Conservation (phyloP, 2,329 filamentous ascomycete species). For the Microascus cirrosus region DNA sequence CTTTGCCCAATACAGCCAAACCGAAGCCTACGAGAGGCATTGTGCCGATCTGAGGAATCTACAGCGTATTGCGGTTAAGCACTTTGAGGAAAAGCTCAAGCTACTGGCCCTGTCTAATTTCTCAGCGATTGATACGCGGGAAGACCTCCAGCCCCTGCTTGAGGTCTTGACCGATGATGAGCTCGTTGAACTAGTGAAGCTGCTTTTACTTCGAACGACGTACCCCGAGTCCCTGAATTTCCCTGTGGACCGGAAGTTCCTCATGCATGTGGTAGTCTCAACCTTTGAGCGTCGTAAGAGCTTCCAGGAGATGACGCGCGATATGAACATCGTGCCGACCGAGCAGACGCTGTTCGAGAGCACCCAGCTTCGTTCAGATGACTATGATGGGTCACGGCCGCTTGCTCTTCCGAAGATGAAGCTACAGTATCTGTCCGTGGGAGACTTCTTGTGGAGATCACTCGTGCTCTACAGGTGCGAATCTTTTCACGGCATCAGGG, state of each 20-base stretch:
- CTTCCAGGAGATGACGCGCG: slow-evolving; percentile 68
- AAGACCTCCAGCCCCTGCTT: slow-evolving; percentile 68
- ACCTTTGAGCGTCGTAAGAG: slow-evolving; percentile 67
- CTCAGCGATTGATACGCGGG: slow-evolving; percentile 69
- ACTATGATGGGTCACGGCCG: slow-evolving; percentile 76
- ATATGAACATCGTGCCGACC: slow-evolving; percentile 70
- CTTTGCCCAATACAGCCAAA: slow-evolving; percentile 60
- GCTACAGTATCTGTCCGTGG: slow-evolving; percentile 86
- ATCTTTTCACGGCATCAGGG: slow-evolving; percentile 85
- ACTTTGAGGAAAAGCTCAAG: slow-evolving; percentile 85
- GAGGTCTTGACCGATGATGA: slow-evolving; percentile 64
- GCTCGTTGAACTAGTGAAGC: slow-evolving; percentile 53
- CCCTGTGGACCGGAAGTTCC: slow-evolving; percentile 49
- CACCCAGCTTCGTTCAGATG: slow-evolving; percentile 68
- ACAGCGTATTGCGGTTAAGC: slow-evolving; percentile 65
- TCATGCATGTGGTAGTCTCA: slow-evolving; percentile 62
- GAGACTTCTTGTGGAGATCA: slow-evolving; percentile 94
- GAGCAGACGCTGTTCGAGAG: slow-evolving; percentile 72
- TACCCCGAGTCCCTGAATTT: slow-evolving; percentile 67
- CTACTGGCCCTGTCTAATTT: slow-evolving; percentile 89
- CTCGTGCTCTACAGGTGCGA: slow-evolving; percentile 83
- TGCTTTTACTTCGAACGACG: slow-evolving; percentile 67
- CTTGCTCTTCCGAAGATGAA: slow-evolving; percentile 91
- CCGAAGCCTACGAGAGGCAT: slow-evolving; percentile 70
- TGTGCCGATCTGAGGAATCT: slow-evolving; percentile 66